Conservation (phyloP, 495 filamentous ascomycete genomes). For the Aspergillus mulundensis region DNA sequence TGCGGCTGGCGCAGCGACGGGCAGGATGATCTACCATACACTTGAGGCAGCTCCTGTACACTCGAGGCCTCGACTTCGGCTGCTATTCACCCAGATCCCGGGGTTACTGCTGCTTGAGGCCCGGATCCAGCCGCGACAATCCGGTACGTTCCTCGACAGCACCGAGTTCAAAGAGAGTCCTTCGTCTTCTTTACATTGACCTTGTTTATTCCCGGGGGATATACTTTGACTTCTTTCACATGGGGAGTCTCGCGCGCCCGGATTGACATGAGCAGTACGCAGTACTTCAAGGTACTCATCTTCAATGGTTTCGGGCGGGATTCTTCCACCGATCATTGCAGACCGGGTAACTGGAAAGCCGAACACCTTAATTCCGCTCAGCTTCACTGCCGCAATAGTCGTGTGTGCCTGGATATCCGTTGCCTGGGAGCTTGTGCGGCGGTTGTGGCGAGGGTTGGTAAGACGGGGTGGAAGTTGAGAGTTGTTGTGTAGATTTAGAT, state of each 20-base stretch:
- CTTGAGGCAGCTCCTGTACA: conserved; percentile 47
- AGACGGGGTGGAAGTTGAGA: not conserved
- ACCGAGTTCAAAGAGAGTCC: conserved; percentile 54
- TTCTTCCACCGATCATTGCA: no score
- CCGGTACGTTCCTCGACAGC: conserved; percentile 56
- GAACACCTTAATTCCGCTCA: conserved; percentile 48
- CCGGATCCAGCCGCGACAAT: conserved; percentile 52
- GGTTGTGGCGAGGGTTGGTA: not conserved
- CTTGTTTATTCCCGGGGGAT: conserved; percentile 54
- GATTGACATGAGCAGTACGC: conserved; percentile 42
- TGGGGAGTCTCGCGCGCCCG: conserved; percentile 50
- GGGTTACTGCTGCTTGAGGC: conserved; percentile 44
- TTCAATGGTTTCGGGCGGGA: conserved; percentile 52
- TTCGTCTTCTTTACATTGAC: conserved; percentile 58
- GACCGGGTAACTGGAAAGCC: conserved; percentile 15
- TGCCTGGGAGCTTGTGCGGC: not conserved
- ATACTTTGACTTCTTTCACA: conserved; percentile 69
- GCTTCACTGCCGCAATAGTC: conserved; percentile 38
- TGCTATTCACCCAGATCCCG: conserved; percentile 46
- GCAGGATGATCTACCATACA: conserved; percentile 64
- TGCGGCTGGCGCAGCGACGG: conserved; percentile 29
- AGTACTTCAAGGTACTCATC: conserved; percentile 60
- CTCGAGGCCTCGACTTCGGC: conserved; percentile 53
- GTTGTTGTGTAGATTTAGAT: not conserved
- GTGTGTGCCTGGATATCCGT: conserved; percentile 58